These are phyloP conservation scores for Coccomyxa sp. DNA, from an alignment of 139 green algal species.

Conservation along the genomic window DNA sequence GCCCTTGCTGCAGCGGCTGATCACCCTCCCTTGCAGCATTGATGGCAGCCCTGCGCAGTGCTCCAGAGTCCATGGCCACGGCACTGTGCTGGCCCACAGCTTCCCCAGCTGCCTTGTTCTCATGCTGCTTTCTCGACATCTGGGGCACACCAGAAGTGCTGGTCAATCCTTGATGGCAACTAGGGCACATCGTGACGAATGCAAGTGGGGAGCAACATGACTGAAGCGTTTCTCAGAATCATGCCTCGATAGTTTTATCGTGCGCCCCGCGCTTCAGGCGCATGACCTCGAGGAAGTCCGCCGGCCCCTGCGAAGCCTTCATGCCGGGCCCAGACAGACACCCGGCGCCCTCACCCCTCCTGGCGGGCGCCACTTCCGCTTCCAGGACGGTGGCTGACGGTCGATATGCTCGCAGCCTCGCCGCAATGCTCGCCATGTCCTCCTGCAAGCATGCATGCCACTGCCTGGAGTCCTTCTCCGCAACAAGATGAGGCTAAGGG, in stretches of 20 bases:
- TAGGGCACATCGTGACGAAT: neutral
- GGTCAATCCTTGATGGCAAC: neutral
- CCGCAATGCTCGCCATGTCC: constrained; percentile 61
- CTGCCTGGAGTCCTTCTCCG: neutral
- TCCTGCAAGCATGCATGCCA: constrained; percentile 24
- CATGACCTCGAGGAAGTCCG: constrained; percentile 64
- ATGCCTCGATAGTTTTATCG: constrained; percentile 47
- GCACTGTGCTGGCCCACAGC: neutral
- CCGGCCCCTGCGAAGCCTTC: constrained; percentile 23
- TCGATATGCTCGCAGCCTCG: constrained; percentile 65
- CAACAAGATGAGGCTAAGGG: too few relatives aligned
- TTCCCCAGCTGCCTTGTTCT: neutral
- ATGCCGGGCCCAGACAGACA: constrained; percentile 31
- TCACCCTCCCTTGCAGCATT: constrained; percentile 3
- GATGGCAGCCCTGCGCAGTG: neutral
- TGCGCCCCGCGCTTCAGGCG: constrained; percentile 58
- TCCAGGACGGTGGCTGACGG: constrained; percentile 86
- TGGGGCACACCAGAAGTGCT: neutral
- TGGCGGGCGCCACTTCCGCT: constrained; percentile 52
- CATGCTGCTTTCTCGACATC: neutral
- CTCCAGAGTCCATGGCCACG: neutral
- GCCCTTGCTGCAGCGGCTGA: neutral
- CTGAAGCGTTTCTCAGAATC: too few relatives aligned
- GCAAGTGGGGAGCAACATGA: neutral
- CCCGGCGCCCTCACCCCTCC: constrained; percentile 27